These are phyloP conservation scores for Saccharomyces kudriavzevii DNA, from an alignment of 805 yeast genomes.

Conservation along the genomic window DNA sequence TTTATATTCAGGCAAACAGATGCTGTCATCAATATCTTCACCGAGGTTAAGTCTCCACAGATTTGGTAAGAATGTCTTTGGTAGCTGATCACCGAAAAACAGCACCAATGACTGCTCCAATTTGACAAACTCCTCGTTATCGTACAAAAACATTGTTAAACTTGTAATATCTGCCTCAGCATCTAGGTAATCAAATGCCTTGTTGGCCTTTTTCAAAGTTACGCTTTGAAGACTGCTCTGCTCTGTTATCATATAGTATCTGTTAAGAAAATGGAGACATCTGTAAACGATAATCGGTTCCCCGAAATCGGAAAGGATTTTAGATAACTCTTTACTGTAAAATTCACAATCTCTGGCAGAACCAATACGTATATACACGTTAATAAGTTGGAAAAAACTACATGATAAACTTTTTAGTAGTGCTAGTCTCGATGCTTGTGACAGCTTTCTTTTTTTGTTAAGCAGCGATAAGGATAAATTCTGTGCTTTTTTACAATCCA, in stretches of 20 bases:
- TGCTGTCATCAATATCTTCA: constrained; percentile 5
- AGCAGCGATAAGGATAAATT: constrained; percentile 47
- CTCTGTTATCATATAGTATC: constrained; percentile 18
- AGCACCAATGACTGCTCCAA: constrained; percentile 13
- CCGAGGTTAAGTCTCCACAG: constrained; percentile 23
- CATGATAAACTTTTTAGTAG: constrained; percentile 31
- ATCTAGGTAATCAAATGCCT: constrained; percentile 20
- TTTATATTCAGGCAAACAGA: constrained; percentile 12
- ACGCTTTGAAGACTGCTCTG: constrained; percentile 7
- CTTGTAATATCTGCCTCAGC: constrained; percentile 21
- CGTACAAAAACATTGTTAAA: constrained; percentile 13
- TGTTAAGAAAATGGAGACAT: constrained; percentile 11
- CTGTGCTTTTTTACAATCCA: constrained; percentile 41
- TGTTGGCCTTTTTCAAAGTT: constrained; percentile 13
- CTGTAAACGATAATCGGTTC: constrained; percentile 23
- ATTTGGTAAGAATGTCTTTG: constrained; percentile 9
- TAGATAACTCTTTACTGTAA: constrained; percentile 43
- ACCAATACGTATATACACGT: constrained; percentile 41
- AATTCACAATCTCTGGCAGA: constrained; percentile 50
- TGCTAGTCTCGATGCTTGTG: constrained; percentile 31
- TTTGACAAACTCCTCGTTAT: constrained; percentile 17
- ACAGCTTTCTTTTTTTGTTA: constrained; percentile 30
- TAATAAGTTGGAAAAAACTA: constrained; percentile 35
- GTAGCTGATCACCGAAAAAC: constrained; percentile 11
- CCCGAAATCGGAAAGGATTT: constrained; percentile 28